Percentiles rank a stretch among this genome's conserved stretches.
These are phyloP conservation scores for Nemania sp. DNA, from an alignment of 2,329 filamentous ascomycete species.

Conservation along the genomic window DNA sequence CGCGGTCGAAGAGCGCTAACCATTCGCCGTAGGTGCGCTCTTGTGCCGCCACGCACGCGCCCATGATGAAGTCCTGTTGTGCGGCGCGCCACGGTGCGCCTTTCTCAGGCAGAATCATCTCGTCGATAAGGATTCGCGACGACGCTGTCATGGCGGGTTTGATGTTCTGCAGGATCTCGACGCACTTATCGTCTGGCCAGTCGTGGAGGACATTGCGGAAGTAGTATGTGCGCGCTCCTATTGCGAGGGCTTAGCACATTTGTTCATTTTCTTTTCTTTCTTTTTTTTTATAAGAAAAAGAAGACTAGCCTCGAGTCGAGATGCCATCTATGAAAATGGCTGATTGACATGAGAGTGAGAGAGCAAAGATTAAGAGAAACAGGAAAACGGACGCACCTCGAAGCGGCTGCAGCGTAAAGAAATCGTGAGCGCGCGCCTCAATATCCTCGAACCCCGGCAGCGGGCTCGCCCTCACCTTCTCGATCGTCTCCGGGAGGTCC, in stretches of 20 bases:
- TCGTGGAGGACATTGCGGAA: slow-evolving; percentile 43
- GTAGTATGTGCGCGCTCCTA: slow-evolving; percentile 43
- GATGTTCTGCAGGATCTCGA: slow-evolving; percentile 41
- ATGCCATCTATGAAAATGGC: too few relatives aligned
- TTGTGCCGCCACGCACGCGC: slow-evolving; percentile 30
- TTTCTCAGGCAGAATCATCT: slow-evolving; percentile 41
- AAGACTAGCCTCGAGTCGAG: too few relatives aligned
- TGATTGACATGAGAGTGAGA: too few relatives aligned
- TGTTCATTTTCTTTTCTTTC: too few relatives aligned
- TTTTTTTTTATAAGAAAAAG: too few relatives aligned
- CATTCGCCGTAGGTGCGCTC: slow-evolving; percentile 40
- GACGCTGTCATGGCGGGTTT: slow-evolving; percentile 38
- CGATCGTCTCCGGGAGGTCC: slow-evolving; percentile 37
- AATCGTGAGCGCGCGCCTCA: slow-evolving; percentile 37
- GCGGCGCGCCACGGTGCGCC: slow-evolving; percentile 37
- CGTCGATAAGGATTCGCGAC: slow-evolving; percentile 42
- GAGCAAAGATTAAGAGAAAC: neutral
- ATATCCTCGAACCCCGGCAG: slow-evolving; percentile 40
- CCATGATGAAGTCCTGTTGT: slow-evolving; percentile 42
- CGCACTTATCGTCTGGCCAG: slow-evolving; percentile 38
- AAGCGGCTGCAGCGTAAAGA: slow-evolving; percentile 41
- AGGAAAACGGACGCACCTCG: slow-evolving; percentile 33
- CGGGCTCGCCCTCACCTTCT: slow-evolving; percentile 35
- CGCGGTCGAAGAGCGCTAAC: slow-evolving; percentile 35
- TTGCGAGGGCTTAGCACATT: neutral